Evolutionary conservation across 257 asterid genomes (phyloP).

Genomic region (Solanum rostratum): DNA sequence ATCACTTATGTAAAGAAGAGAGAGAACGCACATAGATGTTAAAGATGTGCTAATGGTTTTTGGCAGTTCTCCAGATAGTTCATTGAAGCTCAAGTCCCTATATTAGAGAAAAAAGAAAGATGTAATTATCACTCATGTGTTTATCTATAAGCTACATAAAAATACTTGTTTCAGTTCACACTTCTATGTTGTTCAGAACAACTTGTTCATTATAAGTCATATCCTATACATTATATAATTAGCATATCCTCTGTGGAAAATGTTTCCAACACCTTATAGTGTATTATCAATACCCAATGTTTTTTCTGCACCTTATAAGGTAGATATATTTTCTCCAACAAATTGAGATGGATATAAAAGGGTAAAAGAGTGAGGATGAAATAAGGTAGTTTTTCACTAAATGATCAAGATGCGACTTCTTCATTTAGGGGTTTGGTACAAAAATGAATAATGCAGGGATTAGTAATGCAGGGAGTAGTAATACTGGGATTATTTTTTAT

Average conservation of each 20-base stretch:
- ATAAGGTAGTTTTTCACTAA: background rate
- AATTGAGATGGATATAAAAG: background rate
- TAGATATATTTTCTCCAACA: background rate
- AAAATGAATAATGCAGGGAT: no score
- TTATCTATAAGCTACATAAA: background rate
- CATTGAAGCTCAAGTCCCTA: conserved; percentile 17
- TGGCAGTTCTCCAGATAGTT: conserved; percentile 4
- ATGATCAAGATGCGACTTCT: background rate
- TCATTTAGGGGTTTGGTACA: no score
- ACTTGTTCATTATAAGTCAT: background rate
- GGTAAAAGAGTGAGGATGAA: background rate
- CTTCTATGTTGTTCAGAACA: background rate
- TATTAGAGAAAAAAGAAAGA: background rate
- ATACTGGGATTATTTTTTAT: no score
- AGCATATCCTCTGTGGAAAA: background rate
- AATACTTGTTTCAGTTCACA: background rate
- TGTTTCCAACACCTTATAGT: no score
- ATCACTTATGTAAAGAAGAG: no score
- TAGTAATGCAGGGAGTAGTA: no score
- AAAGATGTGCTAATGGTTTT: background rate
- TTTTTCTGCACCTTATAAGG: background rate
- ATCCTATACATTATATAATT: background rate
- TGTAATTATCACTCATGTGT: background rate
- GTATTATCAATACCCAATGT: background rate
- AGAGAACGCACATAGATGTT: background rate